A percentile compares a stretch with the other conserved stretches of the same genome.
Conservation (phyloP, 345 rosid genomes). For the Salix arbutifolia region DNA sequence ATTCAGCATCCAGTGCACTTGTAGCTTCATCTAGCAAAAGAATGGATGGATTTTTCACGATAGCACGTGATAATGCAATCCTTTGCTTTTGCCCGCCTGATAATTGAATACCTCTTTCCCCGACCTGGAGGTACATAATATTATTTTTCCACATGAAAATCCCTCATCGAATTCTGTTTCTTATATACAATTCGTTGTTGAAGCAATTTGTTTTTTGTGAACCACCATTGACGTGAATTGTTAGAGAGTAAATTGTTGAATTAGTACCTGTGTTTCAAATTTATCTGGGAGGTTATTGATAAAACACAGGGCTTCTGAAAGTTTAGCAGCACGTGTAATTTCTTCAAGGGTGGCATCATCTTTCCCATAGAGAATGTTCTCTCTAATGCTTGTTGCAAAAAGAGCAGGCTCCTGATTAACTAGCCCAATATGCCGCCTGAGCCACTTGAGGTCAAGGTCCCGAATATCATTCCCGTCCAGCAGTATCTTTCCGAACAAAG, state of each 20-base stretch:
- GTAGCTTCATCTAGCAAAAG: slow-evolving; percentile 96
- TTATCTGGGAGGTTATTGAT: slow-evolving; percentile 86
- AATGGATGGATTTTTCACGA: slow-evolving; percentile 81
- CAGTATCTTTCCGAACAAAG: slow-evolving; percentile 53
- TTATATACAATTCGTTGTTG: no score
- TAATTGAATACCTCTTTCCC: slow-evolving; percentile 88
- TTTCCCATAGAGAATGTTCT: slow-evolving; percentile 90
- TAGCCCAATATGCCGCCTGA: slow-evolving; percentile 75
- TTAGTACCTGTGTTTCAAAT: slow-evolving; percentile 81
- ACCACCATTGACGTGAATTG: no score
- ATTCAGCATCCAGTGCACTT: slow-evolving; percentile 90
- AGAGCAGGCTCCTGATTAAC: slow-evolving; percentile 97
- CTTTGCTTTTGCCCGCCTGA: slow-evolving; percentile 98
- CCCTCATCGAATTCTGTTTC: neutral
- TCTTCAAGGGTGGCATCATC: slow-evolving; percentile 69
- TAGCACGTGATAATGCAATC: slow-evolving; percentile 85
- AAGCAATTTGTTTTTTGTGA: neutral
- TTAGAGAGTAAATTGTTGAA: neutral
- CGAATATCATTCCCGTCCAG: slow-evolving; percentile 61
- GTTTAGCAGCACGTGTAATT: slow-evolving; percentile 70
- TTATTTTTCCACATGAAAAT: neutral
- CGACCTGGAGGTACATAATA: slow-evolving; percentile 48
- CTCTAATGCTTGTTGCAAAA: slow-evolving; percentile 74
- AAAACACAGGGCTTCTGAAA: slow-evolving; percentile 76
- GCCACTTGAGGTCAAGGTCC: slow-evolving; percentile 78